These are phyloP conservation scores for Jackrogersella multiformis DNA, from an alignment of 495 filamentous ascomycete genomes.

Conservation along the genomic window DNA sequence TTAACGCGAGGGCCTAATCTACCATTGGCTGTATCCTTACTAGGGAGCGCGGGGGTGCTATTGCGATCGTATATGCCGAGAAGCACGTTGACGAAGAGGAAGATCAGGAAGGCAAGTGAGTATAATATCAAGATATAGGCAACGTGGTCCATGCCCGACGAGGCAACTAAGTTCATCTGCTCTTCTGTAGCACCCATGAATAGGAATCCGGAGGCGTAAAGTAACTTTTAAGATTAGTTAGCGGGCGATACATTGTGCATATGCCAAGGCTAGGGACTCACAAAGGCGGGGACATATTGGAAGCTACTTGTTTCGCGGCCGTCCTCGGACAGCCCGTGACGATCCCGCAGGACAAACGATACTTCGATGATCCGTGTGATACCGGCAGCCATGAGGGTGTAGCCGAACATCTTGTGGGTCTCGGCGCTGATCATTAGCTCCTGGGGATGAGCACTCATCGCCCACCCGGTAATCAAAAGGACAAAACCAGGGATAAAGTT, in stretches of 20 bases:
- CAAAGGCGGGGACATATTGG: slow-evolving; percentile 90
- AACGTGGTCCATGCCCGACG: slow-evolving; percentile 82
- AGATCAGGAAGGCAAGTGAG: slow-evolving; percentile 88
- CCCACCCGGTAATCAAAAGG: slow-evolving; percentile 92
- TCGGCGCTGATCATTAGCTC: slow-evolving; percentile 81
- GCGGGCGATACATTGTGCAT: background rate
- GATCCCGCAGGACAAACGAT: slow-evolving; percentile 83
- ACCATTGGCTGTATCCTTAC: slow-evolving; percentile 45
- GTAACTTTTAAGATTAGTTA: slow-evolving; percentile 64
- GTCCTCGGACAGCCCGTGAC: slow-evolving; percentile 64
- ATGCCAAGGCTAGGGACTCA: slow-evolving; percentile 55
- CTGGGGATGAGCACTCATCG: slow-evolving; percentile 91
- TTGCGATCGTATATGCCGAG: slow-evolving; percentile 79
- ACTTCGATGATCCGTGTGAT: slow-evolving; percentile 88
- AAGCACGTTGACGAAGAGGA: slow-evolving; percentile 87
- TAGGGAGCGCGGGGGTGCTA: slow-evolving; percentile 41
- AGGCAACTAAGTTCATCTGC: slow-evolving; percentile 81
- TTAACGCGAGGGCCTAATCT: slow-evolving; percentile 55
- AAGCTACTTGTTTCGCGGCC: slow-evolving; percentile 77
- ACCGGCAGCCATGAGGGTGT: slow-evolving; percentile 92
- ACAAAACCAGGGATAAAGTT: slow-evolving; percentile 94
- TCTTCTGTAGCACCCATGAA: slow-evolving; percentile 99
- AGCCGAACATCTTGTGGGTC: slow-evolving; percentile 93
- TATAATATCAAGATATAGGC: slow-evolving; percentile 91
- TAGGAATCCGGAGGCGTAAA: slow-evolving; percentile 92